Base-by-base conservation (phyloP, 345 rosid species). In the Lepidium didymum region DNA sequence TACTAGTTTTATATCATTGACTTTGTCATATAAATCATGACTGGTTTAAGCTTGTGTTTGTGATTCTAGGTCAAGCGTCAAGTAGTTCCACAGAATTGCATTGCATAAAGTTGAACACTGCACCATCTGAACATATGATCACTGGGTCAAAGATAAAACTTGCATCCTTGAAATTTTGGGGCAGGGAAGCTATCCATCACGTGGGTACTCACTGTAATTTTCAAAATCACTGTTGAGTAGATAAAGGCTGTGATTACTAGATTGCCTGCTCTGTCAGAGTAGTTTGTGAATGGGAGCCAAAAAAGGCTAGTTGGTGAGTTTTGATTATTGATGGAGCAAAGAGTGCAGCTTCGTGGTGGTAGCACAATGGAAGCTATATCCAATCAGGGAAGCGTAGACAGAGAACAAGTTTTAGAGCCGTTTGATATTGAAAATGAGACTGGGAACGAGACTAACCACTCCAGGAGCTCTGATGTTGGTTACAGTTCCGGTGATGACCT, bases 381-480 rank as follows among this genome's bases (percentile, higher is more conserved):
- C 60, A 52, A 13, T 75, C 75, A 52, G 23, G 77, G n/a, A 64
- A 82, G 54, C 46, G 64, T 58, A 61, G 80, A 64, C 67, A 69
- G 51, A 40, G 62, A 79, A 21, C 82, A 77, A 4, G 82, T 75
- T 38, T 84, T 72, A 69, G 84, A 64, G 62, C 72, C 76, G 9
- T 70, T 76, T 40, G 66, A 64, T 70, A 64, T 93, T 47, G 98
- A 90, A 75, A 78, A 80, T 64, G 88, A 75, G 35, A n/a, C 78
- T 41, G 35, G 64, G 16, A 66, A 64, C 67, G 83, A 83, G 64
- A 54, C 65, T 45, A 62, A 75, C 40, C 56, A 33, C 49, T 79
- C 83, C 35, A 72, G 76, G 52, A 40, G 13, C 27, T 64, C 74
- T 78, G 81, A 59, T 63, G 80, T 73, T 78, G 81, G 59, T 62